phyloP scores from a whole-genome alignment of 1,284 basidiomycete species.

The Microbotryum violaceum region DNA sequence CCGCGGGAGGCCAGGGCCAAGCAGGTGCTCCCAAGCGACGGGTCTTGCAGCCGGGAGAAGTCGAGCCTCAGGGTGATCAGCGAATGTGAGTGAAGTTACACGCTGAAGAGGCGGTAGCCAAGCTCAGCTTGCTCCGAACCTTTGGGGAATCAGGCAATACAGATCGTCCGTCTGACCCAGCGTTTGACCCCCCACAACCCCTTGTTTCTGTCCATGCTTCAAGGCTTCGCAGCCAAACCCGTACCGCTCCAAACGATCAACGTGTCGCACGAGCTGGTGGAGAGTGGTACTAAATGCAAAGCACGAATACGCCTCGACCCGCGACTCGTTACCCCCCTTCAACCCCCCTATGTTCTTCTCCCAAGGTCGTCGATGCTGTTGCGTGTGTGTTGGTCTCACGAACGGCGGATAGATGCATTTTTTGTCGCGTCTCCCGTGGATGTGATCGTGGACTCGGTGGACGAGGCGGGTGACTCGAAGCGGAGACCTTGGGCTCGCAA shows the following conservation, averaged over 20 bases:
- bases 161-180: too few species aligned
- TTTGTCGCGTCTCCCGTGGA: background rate
- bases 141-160: background rate
- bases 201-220: too few species aligned
- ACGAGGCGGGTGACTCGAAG: background rate
- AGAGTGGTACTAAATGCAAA: slow-evolving; percentile 26
- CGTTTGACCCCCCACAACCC: too few species aligned
- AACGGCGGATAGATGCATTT: background rate
- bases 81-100: slow-evolving; percentile 12
- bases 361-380: background rate
- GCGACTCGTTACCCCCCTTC: background rate
- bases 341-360: background rate
- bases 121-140: too few species aligned
- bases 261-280: slow-evolving; percentile 19
- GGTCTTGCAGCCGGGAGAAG: slow-evolving; percentile 27
- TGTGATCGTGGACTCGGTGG: background rate
- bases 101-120: background rate
- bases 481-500: background rate
- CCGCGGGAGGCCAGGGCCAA: background rate
- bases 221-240: slow-evolving; percentile 30
- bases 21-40: slow-evolving; percentile 20
- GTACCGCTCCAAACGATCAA: slow-evolving; percentile 16
- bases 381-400: background rate
- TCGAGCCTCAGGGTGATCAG: slow-evolving; percentile 20
- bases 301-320: background rate